Evolutionary conservation across 495 filamentous ascomycete genomes (phyloP).

Genomic region (Xylaria acuta): DNA sequence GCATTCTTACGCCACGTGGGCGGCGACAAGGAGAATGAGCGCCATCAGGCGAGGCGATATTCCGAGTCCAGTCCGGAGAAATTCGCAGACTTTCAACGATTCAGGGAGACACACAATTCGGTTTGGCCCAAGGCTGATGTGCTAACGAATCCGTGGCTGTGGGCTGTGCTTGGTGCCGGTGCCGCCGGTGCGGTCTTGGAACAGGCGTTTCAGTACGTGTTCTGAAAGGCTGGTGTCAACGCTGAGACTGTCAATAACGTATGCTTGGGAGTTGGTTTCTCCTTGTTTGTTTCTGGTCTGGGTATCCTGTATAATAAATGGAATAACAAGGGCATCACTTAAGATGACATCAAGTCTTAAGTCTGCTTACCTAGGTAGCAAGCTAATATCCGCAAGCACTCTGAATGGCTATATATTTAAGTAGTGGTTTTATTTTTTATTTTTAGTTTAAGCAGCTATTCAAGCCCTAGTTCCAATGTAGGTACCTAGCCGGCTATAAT

Average conservation of each 20-base stretch:
- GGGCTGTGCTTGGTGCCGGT: slow-evolving; percentile 56
- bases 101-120: slow-evolving; percentile 59
- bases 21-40: slow-evolving; percentile 61
- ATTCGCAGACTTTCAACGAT: slow-evolving; percentile 54
- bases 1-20: slow-evolving; percentile 61
- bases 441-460: too few relatives aligned
- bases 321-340: neutral
- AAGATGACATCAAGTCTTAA: neutral
- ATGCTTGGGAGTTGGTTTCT: neutral
- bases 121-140: slow-evolving; percentile 61
- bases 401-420: too few relatives aligned
- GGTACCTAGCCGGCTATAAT: too few relatives aligned
- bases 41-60: slow-evolving; percentile 58
- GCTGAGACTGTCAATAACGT: neutral
- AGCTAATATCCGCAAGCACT: neutral
- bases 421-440: too few relatives aligned
- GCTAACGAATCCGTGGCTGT: slow-evolving; percentile 60
- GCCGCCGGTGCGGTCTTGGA: slow-evolving; percentile 43
- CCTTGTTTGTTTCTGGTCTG: neutral
- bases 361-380: too few relatives aligned
- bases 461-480: too few relatives aligned
- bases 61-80: slow-evolving; percentile 53
- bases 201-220: slow-evolving; percentile 24
- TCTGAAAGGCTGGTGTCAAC: neutral
- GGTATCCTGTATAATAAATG: neutral